A percentile compares a stretch with the other conserved stretches of the same genome.
Evolutionary conservation across 169 alveolate genomes (phyloP).

Genomic region (Plasmodium berghei): DNA sequence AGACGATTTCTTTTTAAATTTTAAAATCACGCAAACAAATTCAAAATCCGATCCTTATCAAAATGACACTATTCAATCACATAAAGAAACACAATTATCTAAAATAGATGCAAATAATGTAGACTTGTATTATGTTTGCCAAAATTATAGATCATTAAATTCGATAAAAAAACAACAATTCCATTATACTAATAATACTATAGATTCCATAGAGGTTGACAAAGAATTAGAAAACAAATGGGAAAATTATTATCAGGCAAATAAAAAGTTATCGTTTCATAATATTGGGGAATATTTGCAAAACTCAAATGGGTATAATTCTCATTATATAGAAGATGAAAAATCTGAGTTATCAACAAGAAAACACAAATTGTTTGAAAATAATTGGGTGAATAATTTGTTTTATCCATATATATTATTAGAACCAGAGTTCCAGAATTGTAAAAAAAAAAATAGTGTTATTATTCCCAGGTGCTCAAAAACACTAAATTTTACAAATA

Average conservation of each 20-base stretch:
- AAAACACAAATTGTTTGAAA: constrained; percentile 12
- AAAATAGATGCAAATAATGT: too few species aligned
- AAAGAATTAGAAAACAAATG: too few species aligned
- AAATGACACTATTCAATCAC: too few species aligned
- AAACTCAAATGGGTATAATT: not conserved
- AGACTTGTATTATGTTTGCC: too few species aligned
- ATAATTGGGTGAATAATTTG: constrained; percentile 24
- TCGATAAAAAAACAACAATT: too few species aligned
- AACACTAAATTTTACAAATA: constrained; percentile 9
- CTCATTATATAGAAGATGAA: not conserved
- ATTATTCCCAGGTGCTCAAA: constrained; percentile 64
- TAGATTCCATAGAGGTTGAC: too few species aligned
- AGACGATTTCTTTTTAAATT: constrained; percentile 31
- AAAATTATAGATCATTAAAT: too few species aligned
- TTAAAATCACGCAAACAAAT: not conserved
- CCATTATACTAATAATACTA: too few species aligned
- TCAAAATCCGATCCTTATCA: too few species aligned
- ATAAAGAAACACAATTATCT: too few species aligned
- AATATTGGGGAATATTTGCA: not conserved
- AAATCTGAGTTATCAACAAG: not conserved
- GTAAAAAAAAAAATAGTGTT: constrained; percentile 72
- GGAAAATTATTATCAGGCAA: not conserved
- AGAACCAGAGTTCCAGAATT: constrained; percentile 31
- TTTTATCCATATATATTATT: constrained; percentile 49
- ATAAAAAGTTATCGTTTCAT: not conserved